These are phyloP conservation scores for Penicillium crystallinum DNA, from an alignment of 495 filamentous ascomycete species.

Conservation along the genomic window DNA sequence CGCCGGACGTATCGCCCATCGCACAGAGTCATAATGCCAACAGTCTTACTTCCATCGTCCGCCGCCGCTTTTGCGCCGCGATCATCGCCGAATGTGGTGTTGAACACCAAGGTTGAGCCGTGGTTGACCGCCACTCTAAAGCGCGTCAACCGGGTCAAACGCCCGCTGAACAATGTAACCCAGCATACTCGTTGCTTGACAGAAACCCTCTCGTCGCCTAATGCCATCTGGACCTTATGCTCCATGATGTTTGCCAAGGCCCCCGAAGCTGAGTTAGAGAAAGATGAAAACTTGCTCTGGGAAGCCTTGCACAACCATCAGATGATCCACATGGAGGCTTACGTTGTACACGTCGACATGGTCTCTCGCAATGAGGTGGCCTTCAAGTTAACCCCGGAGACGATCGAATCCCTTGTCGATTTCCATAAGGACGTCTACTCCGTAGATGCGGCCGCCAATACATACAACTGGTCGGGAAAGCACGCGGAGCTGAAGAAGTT, in stretches of 20 bases:
- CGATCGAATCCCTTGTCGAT: slow-evolving; percentile 90
- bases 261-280: slow-evolving; percentile 79
- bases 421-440: slow-evolving; percentile 98
- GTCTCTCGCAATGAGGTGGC: slow-evolving; percentile 96
- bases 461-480: slow-evolving; percentile 97
- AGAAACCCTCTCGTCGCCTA: slow-evolving; percentile 84
- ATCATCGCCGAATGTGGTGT: slow-evolving; percentile 89
- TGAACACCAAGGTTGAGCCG: slow-evolving; percentile 90
- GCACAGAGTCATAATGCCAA: slow-evolving; percentile 67
- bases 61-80: slow-evolving; percentile 95
- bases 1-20: slow-evolving; percentile 28
- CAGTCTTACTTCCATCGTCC: slow-evolving; percentile 86
- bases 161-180: slow-evolving; percentile 93
- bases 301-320: slow-evolving; percentile 93
- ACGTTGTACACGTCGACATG: slow-evolving; percentile 99
- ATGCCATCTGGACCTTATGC: slow-evolving; percentile 92
- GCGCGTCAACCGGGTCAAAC: slow-evolving; percentile 95
- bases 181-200: slow-evolving; percentile 97
- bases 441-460: slow-evolving; percentile 79
- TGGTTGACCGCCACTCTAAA: slow-evolving; percentile 98
- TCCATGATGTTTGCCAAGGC: slow-evolving; percentile 92
- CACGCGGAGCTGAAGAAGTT: slow-evolving; percentile 93
- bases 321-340: slow-evolving; percentile 92
- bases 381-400: slow-evolving; percentile 96
- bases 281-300: slow-evolving; percentile 79